Conservation (phyloP, 1,139 yeast genomes). For the Entelexis sorbosivorans region DNA sequence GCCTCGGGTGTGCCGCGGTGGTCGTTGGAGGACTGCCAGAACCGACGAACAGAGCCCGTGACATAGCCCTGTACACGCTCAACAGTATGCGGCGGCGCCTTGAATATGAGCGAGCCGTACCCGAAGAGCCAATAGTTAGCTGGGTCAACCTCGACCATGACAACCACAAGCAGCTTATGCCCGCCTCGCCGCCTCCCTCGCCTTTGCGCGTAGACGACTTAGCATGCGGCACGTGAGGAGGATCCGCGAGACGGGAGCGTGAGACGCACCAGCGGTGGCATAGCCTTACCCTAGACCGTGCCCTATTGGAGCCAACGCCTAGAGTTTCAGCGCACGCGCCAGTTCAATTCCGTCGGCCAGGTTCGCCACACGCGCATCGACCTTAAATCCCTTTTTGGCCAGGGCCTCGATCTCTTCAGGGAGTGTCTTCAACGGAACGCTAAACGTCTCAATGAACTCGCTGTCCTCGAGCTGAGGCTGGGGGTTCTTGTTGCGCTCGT, state of each 20-base stretch:
- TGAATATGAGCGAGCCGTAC: conserved; percentile 81
- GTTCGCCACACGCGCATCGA: conserved; percentile 82
- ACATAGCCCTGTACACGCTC: conserved; percentile 62
- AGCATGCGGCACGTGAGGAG: not conserved
- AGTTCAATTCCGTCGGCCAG: conserved; percentile 64
- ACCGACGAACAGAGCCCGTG: conserved; percentile 65
- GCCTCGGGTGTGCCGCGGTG: conserved; percentile 78
- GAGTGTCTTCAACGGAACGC: conserved; percentile 50
- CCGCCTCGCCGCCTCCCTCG: too few relatives aligned
- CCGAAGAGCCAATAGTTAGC: conserved; percentile 61
- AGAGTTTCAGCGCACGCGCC: conserved; percentile 27
- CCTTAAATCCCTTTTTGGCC: conserved; percentile 52
- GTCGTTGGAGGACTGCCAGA: conserved; percentile 87
- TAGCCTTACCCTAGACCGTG: not conserved
- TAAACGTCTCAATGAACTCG: conserved; percentile 77
- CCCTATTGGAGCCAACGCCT: not conserved
- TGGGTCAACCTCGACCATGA: conserved; percentile 13
- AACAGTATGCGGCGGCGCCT: conserved; percentile 71
- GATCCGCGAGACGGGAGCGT: too few relatives aligned
- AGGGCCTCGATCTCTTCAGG: conserved; percentile 45
- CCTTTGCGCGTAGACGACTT: not conserved
- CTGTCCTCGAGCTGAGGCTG: conserved; percentile 73
- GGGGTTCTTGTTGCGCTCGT: conserved; percentile 43
- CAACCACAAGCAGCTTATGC: not conserved
- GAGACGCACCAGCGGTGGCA: not conserved